Evolutionary conservation across 73 alveolate genomes (phyloP).

Genomic region (Symbiodinium natans): DNA sequence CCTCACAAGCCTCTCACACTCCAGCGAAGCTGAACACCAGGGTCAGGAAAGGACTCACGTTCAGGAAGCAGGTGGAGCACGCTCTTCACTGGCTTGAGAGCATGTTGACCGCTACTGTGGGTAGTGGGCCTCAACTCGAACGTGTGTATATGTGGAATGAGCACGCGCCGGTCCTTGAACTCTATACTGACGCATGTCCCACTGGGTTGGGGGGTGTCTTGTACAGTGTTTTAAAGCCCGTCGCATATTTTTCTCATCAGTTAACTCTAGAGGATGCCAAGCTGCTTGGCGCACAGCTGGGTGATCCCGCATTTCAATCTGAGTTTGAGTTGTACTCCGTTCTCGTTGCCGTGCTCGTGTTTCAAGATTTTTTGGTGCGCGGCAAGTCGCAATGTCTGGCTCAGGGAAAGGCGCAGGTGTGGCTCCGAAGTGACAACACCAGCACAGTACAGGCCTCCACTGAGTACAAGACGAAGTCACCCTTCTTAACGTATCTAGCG

Average conservation of each 20-base stretch:
- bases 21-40: background rate
- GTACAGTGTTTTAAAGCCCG: background rate
- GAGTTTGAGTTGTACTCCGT: slow-evolving; percentile 22
- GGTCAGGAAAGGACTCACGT: slow-evolving; percentile 43
- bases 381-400: background rate
- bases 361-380: background rate
- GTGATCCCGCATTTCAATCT: slow-evolving; percentile 25
- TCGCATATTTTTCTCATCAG: background rate
- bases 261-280: no score
- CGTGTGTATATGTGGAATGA: background rate
- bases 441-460: background rate
- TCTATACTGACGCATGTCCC: slow-evolving; percentile 14
- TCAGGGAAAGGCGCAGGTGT: background rate
- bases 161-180: background rate
- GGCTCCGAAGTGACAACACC: background rate
- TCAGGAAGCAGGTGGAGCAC: slow-evolving; percentile 23
- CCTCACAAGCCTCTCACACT: background rate
- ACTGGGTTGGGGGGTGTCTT: slow-evolving; percentile 13
- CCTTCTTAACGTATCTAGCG: background rate
- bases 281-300: background rate
- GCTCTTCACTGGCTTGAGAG: background rate
- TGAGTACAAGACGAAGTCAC: background rate
- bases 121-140: background rate
- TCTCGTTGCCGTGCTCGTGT: background rate
- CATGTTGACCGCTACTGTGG: background rate